Evolutionary conservation across 148 eudicot genomes (phyloP).

Genomic region (Bassia scoparia): DNA sequence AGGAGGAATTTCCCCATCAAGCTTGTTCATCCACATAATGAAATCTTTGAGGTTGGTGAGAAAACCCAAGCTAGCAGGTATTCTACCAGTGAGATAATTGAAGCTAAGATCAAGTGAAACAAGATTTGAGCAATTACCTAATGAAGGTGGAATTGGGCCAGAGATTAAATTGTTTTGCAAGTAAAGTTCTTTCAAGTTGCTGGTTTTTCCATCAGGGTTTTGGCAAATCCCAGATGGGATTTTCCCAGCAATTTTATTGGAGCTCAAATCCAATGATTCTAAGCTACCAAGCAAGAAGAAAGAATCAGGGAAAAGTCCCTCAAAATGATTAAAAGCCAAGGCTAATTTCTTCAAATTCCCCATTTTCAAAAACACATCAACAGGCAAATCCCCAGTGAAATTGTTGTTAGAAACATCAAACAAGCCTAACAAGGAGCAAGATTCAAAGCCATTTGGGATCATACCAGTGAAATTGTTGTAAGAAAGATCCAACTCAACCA

Average conservation of each 20-base stretch:
- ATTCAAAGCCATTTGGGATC: slow-evolving; percentile 55
- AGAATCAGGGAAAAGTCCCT: slow-evolving; percentile 52
- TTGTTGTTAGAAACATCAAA: slow-evolving; percentile 64
- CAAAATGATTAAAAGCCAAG: slow-evolving; percentile 52
- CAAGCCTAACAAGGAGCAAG: slow-evolving; percentile 46
- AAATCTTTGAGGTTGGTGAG: slow-evolving; percentile 60
- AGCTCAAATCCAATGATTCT: slow-evolving; percentile 67
- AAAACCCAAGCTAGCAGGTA: slow-evolving; percentile 59
- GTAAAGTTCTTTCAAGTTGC: slow-evolving; percentile 44
- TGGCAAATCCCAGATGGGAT: slow-evolving; percentile 38
- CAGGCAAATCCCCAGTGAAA: slow-evolving; percentile 76
- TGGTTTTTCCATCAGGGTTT: slow-evolving; percentile 5
- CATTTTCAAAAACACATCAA: slow-evolving; percentile 49
- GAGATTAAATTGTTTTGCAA: slow-evolving; percentile 54
- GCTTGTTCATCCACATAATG: slow-evolving; percentile 83
- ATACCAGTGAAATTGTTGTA: slow-evolving; percentile 58
- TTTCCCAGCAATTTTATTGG: slow-evolving; percentile 49
- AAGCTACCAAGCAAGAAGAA: slow-evolving; percentile 40
- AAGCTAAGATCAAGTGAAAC: slow-evolving; percentile 79
- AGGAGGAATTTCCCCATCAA: slow-evolving; percentile 72
- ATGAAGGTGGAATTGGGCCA: slow-evolving; percentile 52
- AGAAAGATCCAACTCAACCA: slow-evolving; percentile 63
- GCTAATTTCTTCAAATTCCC: slow-evolving; percentile 39
- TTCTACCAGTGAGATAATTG: slow-evolving; percentile 52
- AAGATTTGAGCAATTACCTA: slow-evolving; percentile 64